Conservation (phyloP, 352 stramenopile species). For the Globisporangium carolinianum region DNA sequence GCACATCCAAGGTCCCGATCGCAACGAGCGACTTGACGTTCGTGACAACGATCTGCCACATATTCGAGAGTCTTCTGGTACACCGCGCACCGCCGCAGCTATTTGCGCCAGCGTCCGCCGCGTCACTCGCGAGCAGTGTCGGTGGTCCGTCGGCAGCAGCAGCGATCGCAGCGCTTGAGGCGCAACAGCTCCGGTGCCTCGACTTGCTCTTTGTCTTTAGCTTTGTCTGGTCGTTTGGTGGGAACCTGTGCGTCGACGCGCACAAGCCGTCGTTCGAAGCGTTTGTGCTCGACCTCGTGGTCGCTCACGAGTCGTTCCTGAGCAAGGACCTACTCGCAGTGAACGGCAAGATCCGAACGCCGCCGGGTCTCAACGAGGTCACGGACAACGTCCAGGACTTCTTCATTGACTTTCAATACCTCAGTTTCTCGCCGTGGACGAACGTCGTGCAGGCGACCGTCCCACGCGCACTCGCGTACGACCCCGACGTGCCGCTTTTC, state of each 20-base stretch:
- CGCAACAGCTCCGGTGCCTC: slow-evolving; percentile 42
- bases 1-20: slow-evolving; percentile 25
- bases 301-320: slow-evolving; percentile 39
- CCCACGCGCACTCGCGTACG: slow-evolving; percentile 15
- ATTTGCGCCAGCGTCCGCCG: slow-evolving; percentile 17
- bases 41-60: slow-evolving; percentile 41
- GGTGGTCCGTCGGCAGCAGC: slow-evolving; percentile 13
- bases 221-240: slow-evolving; percentile 68
- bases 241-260: slow-evolving; percentile 40
- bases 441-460: slow-evolving; percentile 11
- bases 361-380: slow-evolving; percentile 29
- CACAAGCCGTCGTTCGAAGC: slow-evolving; percentile 38
- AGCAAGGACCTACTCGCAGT: slow-evolving; percentile 42
- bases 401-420: slow-evolving; percentile 52
- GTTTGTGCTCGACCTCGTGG: slow-evolving; percentile 36
- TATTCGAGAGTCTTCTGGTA: slow-evolving; percentile 50
- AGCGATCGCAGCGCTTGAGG: slow-evolving; percentile 23
- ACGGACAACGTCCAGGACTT: slow-evolving; percentile 61
- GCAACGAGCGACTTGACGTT: slow-evolving; percentile 42
- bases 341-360: slow-evolving; percentile 43
- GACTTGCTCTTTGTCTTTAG: slow-evolving; percentile 68
- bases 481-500: slow-evolving; percentile 24
- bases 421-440: slow-evolving; percentile 61
- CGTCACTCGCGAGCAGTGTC: slow-evolving; percentile 2
- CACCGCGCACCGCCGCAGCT: slow-evolving; percentile 30